Evolutionary conservation across 306 rosid species (phyloP).

Genomic region (Lathyrus tuberosus): DNA sequence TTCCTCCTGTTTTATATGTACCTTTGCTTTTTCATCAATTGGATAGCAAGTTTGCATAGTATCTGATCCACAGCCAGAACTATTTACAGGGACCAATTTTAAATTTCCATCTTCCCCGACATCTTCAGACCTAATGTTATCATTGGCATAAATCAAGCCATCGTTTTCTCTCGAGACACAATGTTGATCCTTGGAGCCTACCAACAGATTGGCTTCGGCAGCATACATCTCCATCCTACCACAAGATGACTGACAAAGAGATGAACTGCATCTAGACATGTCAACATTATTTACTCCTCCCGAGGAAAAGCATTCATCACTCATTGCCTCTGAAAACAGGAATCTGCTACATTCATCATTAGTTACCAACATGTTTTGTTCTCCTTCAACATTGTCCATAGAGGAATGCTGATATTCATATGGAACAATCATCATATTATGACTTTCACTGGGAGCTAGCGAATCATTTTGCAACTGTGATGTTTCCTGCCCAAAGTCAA

Average conservation of each 20-base stretch:
- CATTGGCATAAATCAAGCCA: constrained; percentile 59
- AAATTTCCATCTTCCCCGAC: constrained; percentile 57
- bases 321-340: constrained; percentile 69
- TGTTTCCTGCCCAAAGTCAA: constrained; percentile 60
- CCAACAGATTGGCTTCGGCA: constrained; percentile 52
- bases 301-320: constrained; percentile 52
- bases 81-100: constrained; percentile 73
- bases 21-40: constrained; percentile 46
- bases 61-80: constrained; percentile 57
- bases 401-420: constrained; percentile 54
- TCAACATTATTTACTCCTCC: constrained; percentile 49
- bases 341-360: constrained; percentile 89
- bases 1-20: constrained; percentile 56
- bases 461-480: constrained; percentile 59
- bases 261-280: constrained; percentile 54
- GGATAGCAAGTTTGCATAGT: constrained; percentile 47
- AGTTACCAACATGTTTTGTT: constrained; percentile 59
- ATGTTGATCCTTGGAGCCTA: constrained; percentile 59
- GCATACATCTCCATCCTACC: constrained; percentile 6
- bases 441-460: constrained; percentile 49
- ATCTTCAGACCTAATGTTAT: constrained; percentile 44
- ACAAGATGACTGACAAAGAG: constrained; percentile 49
- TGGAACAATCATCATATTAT: constrained; percentile 46
- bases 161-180: constrained; percentile 54
- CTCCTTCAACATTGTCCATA: constrained; percentile 51